Evolutionary conservation across 2,329 filamentous ascomycete genomes (phyloP).

Genomic region (Mycosphaerella sp.): DNA sequence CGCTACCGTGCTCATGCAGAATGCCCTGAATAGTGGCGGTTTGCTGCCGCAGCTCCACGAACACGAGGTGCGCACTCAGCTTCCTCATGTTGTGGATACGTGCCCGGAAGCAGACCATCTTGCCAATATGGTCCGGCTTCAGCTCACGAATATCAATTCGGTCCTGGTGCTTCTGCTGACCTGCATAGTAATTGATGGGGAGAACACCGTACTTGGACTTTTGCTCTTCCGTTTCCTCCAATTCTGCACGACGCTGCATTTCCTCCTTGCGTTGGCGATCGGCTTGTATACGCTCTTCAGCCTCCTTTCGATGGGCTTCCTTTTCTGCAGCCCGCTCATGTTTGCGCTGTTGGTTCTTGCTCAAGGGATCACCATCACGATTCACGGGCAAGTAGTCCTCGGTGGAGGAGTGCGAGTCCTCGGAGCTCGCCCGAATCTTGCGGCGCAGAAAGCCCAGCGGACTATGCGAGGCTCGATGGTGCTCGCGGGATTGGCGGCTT

Average conservation of each 20-base stretch:
- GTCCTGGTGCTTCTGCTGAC: constrained; percentile 44
- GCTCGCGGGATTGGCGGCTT: constrained; percentile 25
- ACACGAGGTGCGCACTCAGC: constrained; percentile 75
- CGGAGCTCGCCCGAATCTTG: constrained; percentile 29
- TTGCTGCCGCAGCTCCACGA: constrained; percentile 80
- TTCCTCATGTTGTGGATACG: constrained; percentile 73
- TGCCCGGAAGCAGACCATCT: constrained; percentile 61
- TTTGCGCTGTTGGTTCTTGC: constrained; percentile 46
- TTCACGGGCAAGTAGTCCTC: constrained; percentile 40
- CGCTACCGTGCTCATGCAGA: constrained; percentile 55
- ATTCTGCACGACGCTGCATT: constrained; percentile 44
- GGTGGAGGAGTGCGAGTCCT: constrained; percentile 32
- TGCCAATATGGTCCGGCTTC: constrained; percentile 48
- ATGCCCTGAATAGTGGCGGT: constrained; percentile 80
- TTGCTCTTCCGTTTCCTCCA: constrained; percentile 54
- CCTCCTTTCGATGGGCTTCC: constrained; percentile 42
- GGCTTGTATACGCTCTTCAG: constrained; percentile 41
- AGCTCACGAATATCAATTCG: constrained; percentile 49
- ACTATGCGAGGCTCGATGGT: constrained; percentile 30
- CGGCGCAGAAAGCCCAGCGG: constrained; percentile 32
- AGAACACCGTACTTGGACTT: constrained; percentile 53
- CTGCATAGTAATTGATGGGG: constrained; percentile 54
- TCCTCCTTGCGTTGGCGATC: constrained; percentile 45
- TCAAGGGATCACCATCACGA: constrained; percentile 46
- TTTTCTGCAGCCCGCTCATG: constrained; percentile 42